Conservation (phyloP, 164 flowering plant genomes). For the Litsea cubeba region DNA sequence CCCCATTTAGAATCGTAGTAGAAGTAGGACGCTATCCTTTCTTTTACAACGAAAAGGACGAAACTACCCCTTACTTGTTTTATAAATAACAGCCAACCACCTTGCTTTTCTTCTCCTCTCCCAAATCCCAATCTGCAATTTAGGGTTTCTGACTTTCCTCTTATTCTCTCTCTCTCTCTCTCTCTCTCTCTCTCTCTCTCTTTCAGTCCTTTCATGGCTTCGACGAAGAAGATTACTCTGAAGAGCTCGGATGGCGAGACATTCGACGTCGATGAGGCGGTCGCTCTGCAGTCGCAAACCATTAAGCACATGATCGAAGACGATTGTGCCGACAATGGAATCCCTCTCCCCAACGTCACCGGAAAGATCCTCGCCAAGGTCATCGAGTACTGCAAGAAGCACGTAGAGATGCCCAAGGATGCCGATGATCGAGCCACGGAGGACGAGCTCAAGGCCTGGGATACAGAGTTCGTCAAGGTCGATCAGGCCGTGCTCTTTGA, state of each 20-base stretch:
- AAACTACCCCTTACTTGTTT: too few species aligned
- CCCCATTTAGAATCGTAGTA: too few species aligned
- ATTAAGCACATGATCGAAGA: slow-evolving; percentile 74
- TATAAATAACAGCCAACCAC: too few species aligned
- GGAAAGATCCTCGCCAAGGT: slow-evolving; percentile 70
- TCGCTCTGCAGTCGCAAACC: slow-evolving; percentile 57
- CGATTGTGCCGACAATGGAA: slow-evolving; percentile 48
- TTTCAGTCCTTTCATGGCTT: background rate
- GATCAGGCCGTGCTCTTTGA: slow-evolving; percentile 6
- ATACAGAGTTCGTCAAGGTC: slow-evolving; percentile 10
- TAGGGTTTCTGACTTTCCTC: too few species aligned
- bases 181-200: too few species aligned
- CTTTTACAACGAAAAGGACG: too few species aligned
- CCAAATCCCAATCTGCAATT: too few species aligned
- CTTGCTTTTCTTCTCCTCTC: too few species aligned
- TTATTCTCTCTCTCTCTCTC: too few species aligned
- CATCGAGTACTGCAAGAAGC: slow-evolving; percentile 70
- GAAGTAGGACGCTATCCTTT: too few species aligned
- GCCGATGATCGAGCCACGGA: slow-evolving; percentile 21
- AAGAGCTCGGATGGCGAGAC: background rate
- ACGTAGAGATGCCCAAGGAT: slow-evolving; percentile 36
- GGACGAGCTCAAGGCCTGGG: slow-evolving; percentile 5
- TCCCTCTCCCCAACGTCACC: slow-evolving; percentile 60
- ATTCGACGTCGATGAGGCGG: slow-evolving; percentile 30
- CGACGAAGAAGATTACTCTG: background rate